phyloP scores from a whole-genome alignment of 495 filamentous ascomycete genomes.

The Xylaria nigripes region DNA sequence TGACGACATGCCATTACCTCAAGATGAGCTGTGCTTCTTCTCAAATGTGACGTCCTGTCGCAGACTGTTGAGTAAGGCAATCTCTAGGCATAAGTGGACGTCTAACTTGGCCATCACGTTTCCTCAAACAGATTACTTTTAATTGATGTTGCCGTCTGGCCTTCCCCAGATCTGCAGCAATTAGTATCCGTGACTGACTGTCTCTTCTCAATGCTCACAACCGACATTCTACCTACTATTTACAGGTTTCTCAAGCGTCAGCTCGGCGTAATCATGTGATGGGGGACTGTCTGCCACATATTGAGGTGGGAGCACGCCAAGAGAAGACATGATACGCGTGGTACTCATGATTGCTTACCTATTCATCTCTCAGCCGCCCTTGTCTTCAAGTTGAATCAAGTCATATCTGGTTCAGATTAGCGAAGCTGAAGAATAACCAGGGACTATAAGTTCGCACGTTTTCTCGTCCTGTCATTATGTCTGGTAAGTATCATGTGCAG shows the following conservation, averaged over 20 bases:
- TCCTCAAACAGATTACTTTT: no score
- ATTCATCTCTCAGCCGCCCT: not conserved
- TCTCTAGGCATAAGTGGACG: no score
- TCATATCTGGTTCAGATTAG: slow-evolving; percentile 1
- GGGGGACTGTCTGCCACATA: not conserved
- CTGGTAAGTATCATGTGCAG: not conserved
- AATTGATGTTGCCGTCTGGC: no score
- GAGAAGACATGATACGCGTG: no score
- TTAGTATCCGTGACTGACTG: not conserved
- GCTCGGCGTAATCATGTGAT: not conserved
- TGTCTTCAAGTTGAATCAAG: not conserved
- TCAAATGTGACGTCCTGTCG: no score
- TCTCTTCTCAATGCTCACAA: not conserved
- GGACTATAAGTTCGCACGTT: not conserved
- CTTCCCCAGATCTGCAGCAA: no score
- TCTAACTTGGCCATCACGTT: no score
- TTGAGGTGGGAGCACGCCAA: slow-evolving; percentile 3
- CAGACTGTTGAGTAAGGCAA: no score
- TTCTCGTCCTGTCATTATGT: not conserved
- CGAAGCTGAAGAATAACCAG: not conserved
- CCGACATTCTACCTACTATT: not conserved
- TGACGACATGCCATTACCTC: no score
- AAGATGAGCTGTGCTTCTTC: no score
- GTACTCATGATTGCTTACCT: slow-evolving; percentile 7
- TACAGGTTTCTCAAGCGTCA: no score